Evolutionary conservation across 2,329 filamentous ascomycete genomes (phyloP).

Genomic region (Paracorniculantispora psalliotae): DNA sequence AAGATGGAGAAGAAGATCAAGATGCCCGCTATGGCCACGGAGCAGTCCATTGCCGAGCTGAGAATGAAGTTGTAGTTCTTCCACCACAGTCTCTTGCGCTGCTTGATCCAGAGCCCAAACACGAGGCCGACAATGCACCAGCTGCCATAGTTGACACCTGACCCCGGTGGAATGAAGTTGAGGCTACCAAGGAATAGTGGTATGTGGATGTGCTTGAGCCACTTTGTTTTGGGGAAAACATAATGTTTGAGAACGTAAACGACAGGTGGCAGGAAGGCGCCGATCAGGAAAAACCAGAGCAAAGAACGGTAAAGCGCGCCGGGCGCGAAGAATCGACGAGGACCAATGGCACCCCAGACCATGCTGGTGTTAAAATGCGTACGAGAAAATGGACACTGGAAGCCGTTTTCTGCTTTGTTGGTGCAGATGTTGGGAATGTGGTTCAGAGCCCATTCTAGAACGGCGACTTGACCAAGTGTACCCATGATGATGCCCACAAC

Average conservation of each 20-base stretch:
- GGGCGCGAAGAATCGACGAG: slow-evolving; percentile 47
- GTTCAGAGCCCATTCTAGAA: slow-evolving; percentile 32
- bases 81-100: slow-evolving; percentile 25
- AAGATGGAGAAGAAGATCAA: slow-evolving; percentile 30
- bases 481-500: slow-evolving; percentile 38
- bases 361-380: slow-evolving; percentile 49
- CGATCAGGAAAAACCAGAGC: slow-evolving; percentile 51
- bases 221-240: slow-evolving; percentile 21
- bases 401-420: slow-evolving; percentile 39
- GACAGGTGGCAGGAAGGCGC: slow-evolving; percentile 41
- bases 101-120: slow-evolving; percentile 24
- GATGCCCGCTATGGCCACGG: slow-evolving; percentile 27
- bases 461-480: slow-evolving; percentile 39
- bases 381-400: slow-evolving; percentile 33
- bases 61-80: slow-evolving; percentile 28
- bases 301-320: slow-evolving; percentile 45
- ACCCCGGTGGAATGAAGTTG: slow-evolving; percentile 30
- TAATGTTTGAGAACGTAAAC: slow-evolving; percentile 34
- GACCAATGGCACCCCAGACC: slow-evolving; percentile 54
- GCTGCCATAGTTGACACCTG: slow-evolving; percentile 29
- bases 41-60: slow-evolving; percentile 28
- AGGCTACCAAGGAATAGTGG: slow-evolving; percentile 27
- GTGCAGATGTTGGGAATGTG: slow-evolving; percentile 47
- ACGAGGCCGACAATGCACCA: slow-evolving; percentile 27
- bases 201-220: slow-evolving; percentile 26